These are phyloP conservation scores for Phytophthora niederhauseri DNA, from an alignment of 352 stramenopile species.

Conservation along the genomic window DNA sequence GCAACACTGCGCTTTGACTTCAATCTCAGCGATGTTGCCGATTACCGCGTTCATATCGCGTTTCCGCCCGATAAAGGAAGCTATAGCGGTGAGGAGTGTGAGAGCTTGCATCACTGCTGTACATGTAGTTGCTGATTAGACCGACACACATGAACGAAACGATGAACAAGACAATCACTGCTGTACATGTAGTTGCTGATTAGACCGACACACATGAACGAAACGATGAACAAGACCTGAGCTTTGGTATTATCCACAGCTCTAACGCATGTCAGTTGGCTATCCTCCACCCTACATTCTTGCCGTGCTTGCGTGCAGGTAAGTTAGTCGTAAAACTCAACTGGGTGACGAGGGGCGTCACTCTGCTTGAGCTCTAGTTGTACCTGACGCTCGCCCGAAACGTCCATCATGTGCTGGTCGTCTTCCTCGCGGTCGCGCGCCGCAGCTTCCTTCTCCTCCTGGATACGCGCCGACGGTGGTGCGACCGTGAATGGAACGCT, in stretches of 20 bases:
- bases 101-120: too few relatives aligned
- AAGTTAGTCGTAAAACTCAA: slow-evolving; percentile 85
- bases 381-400: slow-evolving; percentile 65
- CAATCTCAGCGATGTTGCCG: too few relatives aligned
- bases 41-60: too few relatives aligned
- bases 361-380: slow-evolving; percentile 57
- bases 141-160: neutral
- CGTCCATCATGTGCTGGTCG: slow-evolving; percentile 68
- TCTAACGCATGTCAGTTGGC: slow-evolving; percentile 15
- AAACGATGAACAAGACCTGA: slow-evolving; percentile 25
- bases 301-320: slow-evolving; percentile 1
- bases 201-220: neutral
- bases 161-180: slow-evolving; percentile 27
- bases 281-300: slow-evolving; percentile 13
- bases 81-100: too few relatives aligned
- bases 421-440: slow-evolving; percentile 66
- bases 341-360: slow-evolving; percentile 60
- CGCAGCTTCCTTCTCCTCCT: slow-evolving; percentile 55
- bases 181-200: too few relatives aligned
- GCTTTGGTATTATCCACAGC: slow-evolving; percentile 20
- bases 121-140: neutral
- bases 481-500: slow-evolving; percentile 96
- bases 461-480: slow-evolving; percentile 43
- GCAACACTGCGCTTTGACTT: too few relatives aligned
- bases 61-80: too few relatives aligned